These are phyloP conservation scores for Celoporthe dispersa DNA, from an alignment of 2,329 filamentous ascomycete species.

Conservation along the genomic window DNA sequence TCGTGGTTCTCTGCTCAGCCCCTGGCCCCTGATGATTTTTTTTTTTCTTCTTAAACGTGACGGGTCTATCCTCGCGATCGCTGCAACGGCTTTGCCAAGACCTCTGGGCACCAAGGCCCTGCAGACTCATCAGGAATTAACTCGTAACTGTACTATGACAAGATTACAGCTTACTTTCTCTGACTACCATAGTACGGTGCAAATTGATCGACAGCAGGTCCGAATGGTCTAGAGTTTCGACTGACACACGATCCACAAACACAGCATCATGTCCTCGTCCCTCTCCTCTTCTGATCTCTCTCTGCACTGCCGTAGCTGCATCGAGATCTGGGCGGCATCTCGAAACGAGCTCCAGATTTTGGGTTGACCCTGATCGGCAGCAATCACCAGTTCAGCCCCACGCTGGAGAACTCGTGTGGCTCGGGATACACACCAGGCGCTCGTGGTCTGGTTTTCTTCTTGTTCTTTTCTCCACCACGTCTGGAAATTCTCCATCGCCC, in stretches of 20 bases:
- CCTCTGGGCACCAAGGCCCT: background rate
- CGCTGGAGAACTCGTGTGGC: background rate
- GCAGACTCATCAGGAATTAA: no score
- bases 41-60: background rate
- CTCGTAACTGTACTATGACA: no score
- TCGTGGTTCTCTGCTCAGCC: background rate
- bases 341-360: background rate
- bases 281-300: background rate
- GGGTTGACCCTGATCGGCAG: constrained; percentile 1
- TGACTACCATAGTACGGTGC: no score
- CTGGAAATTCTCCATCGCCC: background rate
- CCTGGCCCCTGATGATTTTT: background rate
- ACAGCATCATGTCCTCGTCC: background rate
- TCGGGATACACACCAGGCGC: background rate
- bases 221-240: background rate
- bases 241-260: background rate
- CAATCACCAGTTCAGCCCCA: background rate
- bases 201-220: background rate
- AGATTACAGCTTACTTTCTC: no score
- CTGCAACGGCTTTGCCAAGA: background rate
- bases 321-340: background rate
- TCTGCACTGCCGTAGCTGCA: background rate
- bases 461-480: background rate
- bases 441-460: background rate
- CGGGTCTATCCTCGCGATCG: background rate